phyloP scores from a whole-genome alignment of 2,329 filamentous ascomycete genomes.

The Ceratocystis albifundus region DNA sequence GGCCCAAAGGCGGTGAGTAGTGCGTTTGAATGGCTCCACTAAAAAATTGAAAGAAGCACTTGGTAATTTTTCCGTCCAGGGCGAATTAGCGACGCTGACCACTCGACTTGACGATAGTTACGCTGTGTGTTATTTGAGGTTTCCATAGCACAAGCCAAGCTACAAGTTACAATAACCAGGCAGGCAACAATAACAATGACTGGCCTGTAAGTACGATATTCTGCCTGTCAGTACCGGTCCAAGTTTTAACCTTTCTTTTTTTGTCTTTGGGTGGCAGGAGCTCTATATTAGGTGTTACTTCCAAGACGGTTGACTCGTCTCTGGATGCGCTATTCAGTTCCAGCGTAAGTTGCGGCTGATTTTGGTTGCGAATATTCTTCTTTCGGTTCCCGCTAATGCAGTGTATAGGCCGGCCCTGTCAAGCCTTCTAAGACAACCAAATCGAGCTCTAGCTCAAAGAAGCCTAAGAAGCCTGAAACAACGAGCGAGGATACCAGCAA shows the following conservation, averaged over 20 bases:
- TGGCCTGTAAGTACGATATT: slow-evolving; percentile 9
- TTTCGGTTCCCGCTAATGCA: slow-evolving; percentile 16
- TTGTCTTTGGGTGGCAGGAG: slow-evolving; percentile 12
- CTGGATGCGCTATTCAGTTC: slow-evolving; percentile 59
- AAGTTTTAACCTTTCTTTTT: slow-evolving; percentile 18
- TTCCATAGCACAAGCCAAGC: background rate
- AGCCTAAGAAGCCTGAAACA: slow-evolving; percentile 31
- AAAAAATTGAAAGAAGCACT: slow-evolving; percentile 22
- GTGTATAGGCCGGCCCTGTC: slow-evolving; percentile 40
- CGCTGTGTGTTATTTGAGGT: background rate
- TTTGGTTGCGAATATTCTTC: background rate
- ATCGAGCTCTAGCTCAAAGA: slow-evolving; percentile 20
- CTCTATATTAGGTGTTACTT: slow-evolving; percentile 24
- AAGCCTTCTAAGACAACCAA: slow-evolving; percentile 33
- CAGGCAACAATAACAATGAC: slow-evolving; percentile 15
- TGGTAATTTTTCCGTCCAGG: slow-evolving; percentile 19
- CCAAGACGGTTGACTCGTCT: slow-evolving; percentile 53
- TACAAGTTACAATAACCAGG: background rate
- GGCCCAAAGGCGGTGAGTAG: slow-evolving; percentile 21
- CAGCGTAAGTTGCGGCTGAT: slow-evolving; percentile 48
- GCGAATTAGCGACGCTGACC: slow-evolving; percentile 8
- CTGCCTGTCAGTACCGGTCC: background rate
- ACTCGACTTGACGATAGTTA: background rate
- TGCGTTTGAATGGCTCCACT: slow-evolving; percentile 22
- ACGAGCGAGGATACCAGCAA: slow-evolving; percentile 27